phyloP scores from a whole-genome alignment of 257 asterid genomes.

The Solanum pimpinellifolium region DNA sequence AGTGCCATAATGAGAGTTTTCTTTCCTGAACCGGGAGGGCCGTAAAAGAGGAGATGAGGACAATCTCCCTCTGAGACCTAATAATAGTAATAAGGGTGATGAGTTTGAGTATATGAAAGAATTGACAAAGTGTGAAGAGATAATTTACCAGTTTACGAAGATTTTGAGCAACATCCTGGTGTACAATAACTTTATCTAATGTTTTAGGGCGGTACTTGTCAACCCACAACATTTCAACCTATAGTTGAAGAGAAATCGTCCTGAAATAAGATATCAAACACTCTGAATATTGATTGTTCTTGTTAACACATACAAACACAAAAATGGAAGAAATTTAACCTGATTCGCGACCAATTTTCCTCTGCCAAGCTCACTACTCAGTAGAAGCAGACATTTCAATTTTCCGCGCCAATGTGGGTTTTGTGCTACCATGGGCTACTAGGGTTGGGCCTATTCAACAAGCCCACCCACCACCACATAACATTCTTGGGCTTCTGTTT shows the following conservation, averaged over 20 bases:
- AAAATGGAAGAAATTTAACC: no score
- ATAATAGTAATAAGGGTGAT: neutral
- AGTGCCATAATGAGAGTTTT: conserved; percentile 98
- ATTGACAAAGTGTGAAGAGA: neutral
- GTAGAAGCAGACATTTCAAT: no score
- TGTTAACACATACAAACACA: no score
- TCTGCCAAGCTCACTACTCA: no score
- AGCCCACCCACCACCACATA: no score
- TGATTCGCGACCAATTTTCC: no score
- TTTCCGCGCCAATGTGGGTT: no score
- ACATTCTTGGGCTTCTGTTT: no score
- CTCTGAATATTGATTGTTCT: no score
- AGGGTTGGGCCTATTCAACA: no score
- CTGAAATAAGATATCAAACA: neutral
- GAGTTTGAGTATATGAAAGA: neutral
- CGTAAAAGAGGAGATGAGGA: conserved; percentile 90
- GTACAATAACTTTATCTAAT: conserved; percentile 78
- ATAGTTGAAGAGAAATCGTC: no score
- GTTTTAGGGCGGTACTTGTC: conserved; percentile 92
- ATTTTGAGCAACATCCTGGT: conserved; percentile 74
- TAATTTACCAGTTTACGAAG: conserved; percentile 70
- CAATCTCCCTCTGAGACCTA: conserved; percentile 93
- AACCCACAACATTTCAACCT: conserved; percentile 79
- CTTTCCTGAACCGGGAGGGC: conserved; percentile 96
- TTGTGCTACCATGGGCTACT: no score